These are phyloP conservation scores for Butyriboletus pseudospeciosus DNA, from an alignment of 1,284 basidiomycete species.

Conservation along the genomic window DNA sequence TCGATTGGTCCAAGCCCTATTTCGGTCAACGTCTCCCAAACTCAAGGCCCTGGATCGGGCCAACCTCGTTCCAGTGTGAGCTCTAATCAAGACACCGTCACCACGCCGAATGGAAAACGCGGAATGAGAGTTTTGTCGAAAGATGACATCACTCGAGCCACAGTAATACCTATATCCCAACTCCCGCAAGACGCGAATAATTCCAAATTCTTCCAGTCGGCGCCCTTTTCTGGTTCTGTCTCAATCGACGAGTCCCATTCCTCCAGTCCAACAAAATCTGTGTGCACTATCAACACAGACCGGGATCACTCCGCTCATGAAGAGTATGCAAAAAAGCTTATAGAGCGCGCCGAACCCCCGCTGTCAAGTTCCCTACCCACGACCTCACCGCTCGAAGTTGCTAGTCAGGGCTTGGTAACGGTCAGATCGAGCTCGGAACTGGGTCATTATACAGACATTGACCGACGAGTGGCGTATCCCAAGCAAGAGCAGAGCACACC, in stretches of 20 bases:
- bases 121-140: slow-evolving; percentile 44
- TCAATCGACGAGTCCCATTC: slow-evolving; percentile 40
- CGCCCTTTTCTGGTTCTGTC: slow-evolving; percentile 28
- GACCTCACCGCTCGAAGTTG: slow-evolving; percentile 43
- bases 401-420: slow-evolving; percentile 35
- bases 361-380: slow-evolving; percentile 56
- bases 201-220: slow-evolving; percentile 57
- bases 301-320: slow-evolving; percentile 36
- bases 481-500: slow-evolving; percentile 43
- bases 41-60: slow-evolving; percentile 23
- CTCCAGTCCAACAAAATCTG: slow-evolving; percentile 52
- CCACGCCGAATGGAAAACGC: slow-evolving; percentile 36
- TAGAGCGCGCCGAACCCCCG: slow-evolving; percentile 50
- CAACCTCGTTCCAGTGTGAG: slow-evolving; percentile 62
- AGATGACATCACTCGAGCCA: slow-evolving; percentile 60
- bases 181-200: slow-evolving; percentile 53
- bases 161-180: slow-evolving; percentile 58
- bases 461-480: slow-evolving; percentile 31
- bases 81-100: slow-evolving; percentile 39
- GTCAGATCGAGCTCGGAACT: slow-evolving; percentile 69
- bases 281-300: slow-evolving; percentile 40
- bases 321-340: slow-evolving; percentile 36
- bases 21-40: slow-evolving; percentile 20
- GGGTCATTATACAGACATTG: slow-evolving; percentile 68
- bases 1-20: slow-evolving; percentile 28